A percentile compares a stretch with the other conserved stretches of the same genome.
Conservation (phyloP, 1,139 yeast genomes). For the Magnusiomyces paraingens region DNA sequence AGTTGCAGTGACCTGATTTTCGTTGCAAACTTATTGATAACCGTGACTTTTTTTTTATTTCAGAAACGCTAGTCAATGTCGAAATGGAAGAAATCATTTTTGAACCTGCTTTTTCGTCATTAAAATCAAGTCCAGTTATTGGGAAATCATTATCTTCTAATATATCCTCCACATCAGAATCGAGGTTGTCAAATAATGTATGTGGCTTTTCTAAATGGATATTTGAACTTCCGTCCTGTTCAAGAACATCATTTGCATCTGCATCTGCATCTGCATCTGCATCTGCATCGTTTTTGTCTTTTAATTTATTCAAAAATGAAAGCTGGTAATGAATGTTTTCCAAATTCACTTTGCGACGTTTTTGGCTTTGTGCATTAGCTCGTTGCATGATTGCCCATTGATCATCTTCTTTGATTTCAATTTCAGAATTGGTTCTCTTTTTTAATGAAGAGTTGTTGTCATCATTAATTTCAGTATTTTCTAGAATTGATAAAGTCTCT, state of each 20-base stretch:
- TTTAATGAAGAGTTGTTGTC: neutral
- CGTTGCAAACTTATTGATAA: neutral
- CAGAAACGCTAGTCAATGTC: no score
- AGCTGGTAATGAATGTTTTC: neutral
- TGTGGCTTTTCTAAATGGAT: no score
- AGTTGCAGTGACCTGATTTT: neutral
- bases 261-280: neutral
- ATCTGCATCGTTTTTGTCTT: neutral
- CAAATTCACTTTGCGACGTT: neutral
- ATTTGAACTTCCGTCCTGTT: no score
- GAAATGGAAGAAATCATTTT: no score
- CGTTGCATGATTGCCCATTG: neutral
- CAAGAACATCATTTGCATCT: no score
- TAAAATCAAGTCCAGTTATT: no score
- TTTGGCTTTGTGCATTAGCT: neutral
- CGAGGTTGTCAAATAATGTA: no score
- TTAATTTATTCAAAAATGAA: neutral
- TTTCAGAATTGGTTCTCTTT: neutral
- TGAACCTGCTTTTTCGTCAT: no score
- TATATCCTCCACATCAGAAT: no score
- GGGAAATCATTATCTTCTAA: no score
- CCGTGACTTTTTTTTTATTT: no score
- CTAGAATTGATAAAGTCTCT: neutral
- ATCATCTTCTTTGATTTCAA: neutral
- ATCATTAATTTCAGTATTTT: neutral